Percentiles rank a stretch among this genome's conserved stretches.
These are phyloP conservation scores for Tolypocladium sp. DNA, from an alignment of 2,329 filamentous ascomycete genomes.

Conservation along the genomic window DNA sequence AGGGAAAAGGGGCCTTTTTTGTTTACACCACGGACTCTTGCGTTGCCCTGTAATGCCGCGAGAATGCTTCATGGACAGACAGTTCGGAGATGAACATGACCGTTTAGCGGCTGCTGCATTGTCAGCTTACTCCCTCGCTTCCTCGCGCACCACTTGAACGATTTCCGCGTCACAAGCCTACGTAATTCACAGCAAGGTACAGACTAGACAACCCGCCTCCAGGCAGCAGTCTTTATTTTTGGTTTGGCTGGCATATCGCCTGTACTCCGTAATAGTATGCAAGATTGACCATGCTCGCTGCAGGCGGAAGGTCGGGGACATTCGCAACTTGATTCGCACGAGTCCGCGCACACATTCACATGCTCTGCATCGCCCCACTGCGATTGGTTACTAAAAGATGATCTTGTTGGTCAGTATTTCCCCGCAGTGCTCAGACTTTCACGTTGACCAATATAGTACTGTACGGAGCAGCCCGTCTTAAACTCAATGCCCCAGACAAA, in stretches of 20 bases:
- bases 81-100: conserved; percentile 5
- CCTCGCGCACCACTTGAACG: conserved; percentile 29
- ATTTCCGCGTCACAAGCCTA: conserved; percentile 19
- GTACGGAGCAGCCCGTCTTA: too few relatives aligned
- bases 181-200: not conserved
- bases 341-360: too few relatives aligned
- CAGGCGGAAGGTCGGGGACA: not conserved
- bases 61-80: not conserved
- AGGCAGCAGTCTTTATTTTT: not conserved
- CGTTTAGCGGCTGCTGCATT: conserved; percentile 19
- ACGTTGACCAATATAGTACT: too few relatives aligned
- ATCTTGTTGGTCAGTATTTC: not conserved
- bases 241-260: not conserved
- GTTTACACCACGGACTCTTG: too few relatives aligned
- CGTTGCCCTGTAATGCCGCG: not conserved
- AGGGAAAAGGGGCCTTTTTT: not conserved
- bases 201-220: not conserved
- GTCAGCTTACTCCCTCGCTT: conserved; percentile 20
- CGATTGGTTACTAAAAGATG: not conserved
- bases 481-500: not conserved
- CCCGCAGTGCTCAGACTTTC: not conserved
- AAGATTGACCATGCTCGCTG: not conserved
- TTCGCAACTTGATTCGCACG: not conserved
- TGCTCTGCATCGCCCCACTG: not conserved
- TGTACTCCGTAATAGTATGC: not conserved